phyloP scores from a whole-genome alignment of 495 filamentous ascomycete genomes.

The Hyphodiscus hymeniophilus region DNA sequence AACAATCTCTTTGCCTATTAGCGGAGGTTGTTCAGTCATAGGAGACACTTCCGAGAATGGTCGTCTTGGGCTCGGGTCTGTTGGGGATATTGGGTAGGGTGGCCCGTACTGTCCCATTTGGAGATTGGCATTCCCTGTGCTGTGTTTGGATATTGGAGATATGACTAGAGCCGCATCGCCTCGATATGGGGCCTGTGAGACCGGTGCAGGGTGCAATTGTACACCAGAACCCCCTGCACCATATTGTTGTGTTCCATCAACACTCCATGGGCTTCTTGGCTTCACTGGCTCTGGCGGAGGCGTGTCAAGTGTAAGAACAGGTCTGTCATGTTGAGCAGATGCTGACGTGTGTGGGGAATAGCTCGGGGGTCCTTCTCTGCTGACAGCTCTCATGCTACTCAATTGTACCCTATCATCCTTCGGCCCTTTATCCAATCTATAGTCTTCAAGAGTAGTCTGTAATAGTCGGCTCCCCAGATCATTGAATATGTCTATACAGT shows the following conservation, averaged over 20 bases:
- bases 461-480: conserved; percentile 4
- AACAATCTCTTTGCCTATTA: conserved; percentile 17
- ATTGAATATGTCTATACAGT: conserved; percentile 17
- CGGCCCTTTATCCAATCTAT: background rate
- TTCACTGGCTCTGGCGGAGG: conserved; percentile 8
- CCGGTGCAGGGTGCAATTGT: background rate
- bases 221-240: conserved; percentile 1
- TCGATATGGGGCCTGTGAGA: no score
- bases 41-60: conserved; percentile 7
- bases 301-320: background rate
- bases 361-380: background rate
- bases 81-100: no score
- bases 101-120: no score
- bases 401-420: conserved; percentile 9
- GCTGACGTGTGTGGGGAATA: background rate
- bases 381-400: conserved; percentile 1
- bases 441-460: background rate
- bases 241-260: conserved; percentile 10
- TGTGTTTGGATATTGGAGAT: background rate
- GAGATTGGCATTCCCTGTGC: background rate
- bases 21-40: background rate
- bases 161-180: no score
- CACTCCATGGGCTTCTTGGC: conserved; percentile 15
- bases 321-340: background rate
- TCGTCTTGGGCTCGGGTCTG: background rate